Conservation (phyloP, 441 rosid genomes). For the Raphanus hybrid region DNA sequence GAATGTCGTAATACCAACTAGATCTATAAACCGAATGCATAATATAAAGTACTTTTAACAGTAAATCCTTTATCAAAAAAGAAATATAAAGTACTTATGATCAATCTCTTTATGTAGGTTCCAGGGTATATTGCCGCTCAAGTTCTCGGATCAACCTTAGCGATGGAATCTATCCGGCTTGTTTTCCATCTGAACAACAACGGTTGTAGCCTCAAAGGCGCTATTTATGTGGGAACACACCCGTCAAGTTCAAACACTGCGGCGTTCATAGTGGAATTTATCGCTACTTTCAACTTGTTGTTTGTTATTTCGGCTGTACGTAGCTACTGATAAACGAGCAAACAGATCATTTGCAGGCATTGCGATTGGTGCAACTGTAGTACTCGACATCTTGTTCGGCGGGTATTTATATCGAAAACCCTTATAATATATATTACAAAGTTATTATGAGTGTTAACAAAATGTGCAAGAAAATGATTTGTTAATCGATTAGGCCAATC, state of each 20-base stretch:
- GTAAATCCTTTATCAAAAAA: too few species aligned
- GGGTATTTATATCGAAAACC: not conserved
- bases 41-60: not conserved
- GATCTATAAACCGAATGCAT: not conserved
- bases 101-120: constrained; percentile 37
- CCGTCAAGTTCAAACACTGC: constrained; percentile 43
- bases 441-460: not conserved
- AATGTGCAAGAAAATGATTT: not conserved
- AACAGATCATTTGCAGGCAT: constrained; percentile 36
- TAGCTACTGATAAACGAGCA: constrained; percentile 57
- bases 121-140: constrained; percentile 51
- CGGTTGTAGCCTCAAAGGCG: constrained; percentile 32
- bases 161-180: constrained; percentile 39
- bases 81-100: not conserved
- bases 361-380: constrained; percentile 35
- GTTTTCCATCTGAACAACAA: constrained; percentile 38
- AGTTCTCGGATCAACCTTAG: constrained; percentile 49
- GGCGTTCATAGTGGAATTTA: constrained; percentile 50
- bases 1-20: not conserved
- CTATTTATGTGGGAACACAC: constrained; percentile 49
- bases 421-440: not conserved
- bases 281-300: constrained; percentile 53
- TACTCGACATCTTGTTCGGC: constrained; percentile 34
- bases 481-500: constrained; percentile 37
- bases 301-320: constrained; percentile 52